These are phyloP conservation scores for Chondrus crispus DNA, from an alignment of 23 red algal genomes.

Conservation along the genomic window DNA sequence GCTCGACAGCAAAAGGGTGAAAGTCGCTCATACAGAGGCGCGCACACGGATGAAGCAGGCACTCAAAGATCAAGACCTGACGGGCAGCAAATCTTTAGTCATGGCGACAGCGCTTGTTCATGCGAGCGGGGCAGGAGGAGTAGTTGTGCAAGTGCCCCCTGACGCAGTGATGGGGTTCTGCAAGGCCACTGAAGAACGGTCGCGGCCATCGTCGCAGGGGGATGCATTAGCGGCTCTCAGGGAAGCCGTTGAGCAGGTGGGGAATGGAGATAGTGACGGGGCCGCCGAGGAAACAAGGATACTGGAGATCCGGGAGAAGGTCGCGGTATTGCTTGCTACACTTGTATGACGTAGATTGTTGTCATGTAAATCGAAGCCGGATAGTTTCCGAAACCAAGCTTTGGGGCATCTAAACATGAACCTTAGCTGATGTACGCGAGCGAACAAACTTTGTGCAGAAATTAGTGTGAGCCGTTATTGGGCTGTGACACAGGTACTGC, in stretches of 20 bases:
- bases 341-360: too few species aligned
- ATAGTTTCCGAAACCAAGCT: too few species aligned
- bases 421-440: too few species aligned
- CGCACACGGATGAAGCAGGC: background rate
- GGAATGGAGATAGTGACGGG: too few species aligned
- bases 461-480: too few species aligned
- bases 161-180: background rate
- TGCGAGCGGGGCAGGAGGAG: background rate
- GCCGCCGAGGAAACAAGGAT: too few species aligned
- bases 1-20: slow-evolving; percentile 43
- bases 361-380: too few species aligned
- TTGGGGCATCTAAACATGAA: too few species aligned
- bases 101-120: background rate
- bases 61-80: background rate
- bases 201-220: background rate
- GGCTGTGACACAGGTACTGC: too few species aligned
- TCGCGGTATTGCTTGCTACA: too few species aligned
- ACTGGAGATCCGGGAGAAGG: too few species aligned
- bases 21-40: background rate
- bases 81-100: background rate
- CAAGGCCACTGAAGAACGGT: background rate
- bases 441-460: too few species aligned
- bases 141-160: background rate
- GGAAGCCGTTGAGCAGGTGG: background rate
- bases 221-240: background rate